These are phyloP conservation scores for Nidula microcarpa DNA, from an alignment of 768 basidiomycete species.

Conservation along the genomic window DNA sequence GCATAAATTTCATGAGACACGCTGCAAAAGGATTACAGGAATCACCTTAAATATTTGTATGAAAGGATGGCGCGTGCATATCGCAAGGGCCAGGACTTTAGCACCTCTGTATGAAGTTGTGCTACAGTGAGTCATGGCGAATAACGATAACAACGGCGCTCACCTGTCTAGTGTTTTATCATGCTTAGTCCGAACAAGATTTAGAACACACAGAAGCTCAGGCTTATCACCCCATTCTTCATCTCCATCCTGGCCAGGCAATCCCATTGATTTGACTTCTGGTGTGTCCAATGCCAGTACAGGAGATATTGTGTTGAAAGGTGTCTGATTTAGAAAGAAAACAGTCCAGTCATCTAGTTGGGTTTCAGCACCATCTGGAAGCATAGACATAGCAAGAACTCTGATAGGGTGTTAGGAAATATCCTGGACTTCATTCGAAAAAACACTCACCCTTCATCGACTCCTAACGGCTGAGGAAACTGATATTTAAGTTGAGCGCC, in stretches of 20 bases:
- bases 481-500: conserved; percentile 94
- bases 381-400: conserved; percentile 93
- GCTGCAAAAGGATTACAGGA: background rate
- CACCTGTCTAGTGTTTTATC: conserved; percentile 81
- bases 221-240: conserved; percentile 24
- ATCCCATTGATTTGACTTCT: conserved; percentile 28
- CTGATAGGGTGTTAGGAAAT: conserved; percentile 35
- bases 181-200: conserved; percentile 87
- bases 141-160: conserved; percentile 11
- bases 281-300: conserved; percentile 71
- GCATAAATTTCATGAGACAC: background rate
- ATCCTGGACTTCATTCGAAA: conserved; percentile 2
- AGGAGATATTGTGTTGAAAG: conserved; percentile 82
- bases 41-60: conserved; percentile 93
- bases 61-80: conserved; percentile 90
- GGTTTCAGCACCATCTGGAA: conserved; percentile 96
- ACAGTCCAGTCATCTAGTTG: conserved; percentile 97
- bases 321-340: conserved; percentile 95
- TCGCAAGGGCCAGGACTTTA: conserved; percentile 90
- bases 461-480: conserved; percentile 91
- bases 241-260: conserved; percentile 30
- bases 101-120: conserved; percentile 62
- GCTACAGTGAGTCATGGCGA: conserved; percentile 1
- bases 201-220: conserved; percentile 82
- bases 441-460: conserved; percentile 81